Percentiles rank a stretch among this genome's conserved stretches.
phyloP scores from a whole-genome alignment of 2,329 filamentous ascomycete genomes.

The Phaeomoniella chlamydospora region DNA sequence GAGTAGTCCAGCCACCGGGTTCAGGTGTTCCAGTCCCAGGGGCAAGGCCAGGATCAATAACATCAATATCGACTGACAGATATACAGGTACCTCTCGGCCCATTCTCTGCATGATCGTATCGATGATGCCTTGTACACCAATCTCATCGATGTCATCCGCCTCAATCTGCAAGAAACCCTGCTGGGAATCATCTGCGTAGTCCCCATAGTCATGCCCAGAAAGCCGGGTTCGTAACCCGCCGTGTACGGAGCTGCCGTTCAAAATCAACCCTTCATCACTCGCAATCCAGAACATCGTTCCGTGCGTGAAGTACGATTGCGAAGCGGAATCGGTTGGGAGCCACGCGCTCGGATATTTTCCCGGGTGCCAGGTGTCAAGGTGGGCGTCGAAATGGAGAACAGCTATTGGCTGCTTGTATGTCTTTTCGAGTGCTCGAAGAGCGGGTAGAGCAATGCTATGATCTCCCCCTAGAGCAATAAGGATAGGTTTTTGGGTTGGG shows the following conservation, averaged over 20 bases:
- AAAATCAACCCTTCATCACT: constrained; percentile 65
- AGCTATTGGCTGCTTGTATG: constrained; percentile 48
- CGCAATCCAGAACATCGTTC: constrained; percentile 84
- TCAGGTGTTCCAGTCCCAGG: constrained; percentile 81
- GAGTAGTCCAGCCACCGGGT: constrained; percentile 79
- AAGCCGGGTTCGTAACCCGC: constrained; percentile 65
- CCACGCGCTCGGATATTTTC: constrained; percentile 66
- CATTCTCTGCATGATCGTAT: constrained; percentile 55
- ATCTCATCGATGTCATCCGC: constrained; percentile 79
- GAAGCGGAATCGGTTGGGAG: constrained; percentile 27
- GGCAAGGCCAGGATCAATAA: constrained; percentile 54
- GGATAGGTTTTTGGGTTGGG: constrained; percentile 25
- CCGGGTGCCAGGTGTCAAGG: constrained; percentile 74
- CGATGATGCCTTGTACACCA: constrained; percentile 55
- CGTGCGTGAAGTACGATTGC: constrained; percentile 70
- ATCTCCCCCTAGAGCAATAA: constrained; percentile 60
- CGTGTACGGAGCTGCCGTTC: constrained; percentile 64
- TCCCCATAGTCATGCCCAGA: constrained; percentile 50
- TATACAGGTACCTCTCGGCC: constrained; percentile 68
- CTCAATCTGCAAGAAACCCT: constrained; percentile 69
- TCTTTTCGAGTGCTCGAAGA: constrained; percentile 48
- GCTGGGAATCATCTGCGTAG: constrained; percentile 57
- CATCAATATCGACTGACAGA: constrained; percentile 67
- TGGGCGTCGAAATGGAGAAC: constrained; percentile 69
- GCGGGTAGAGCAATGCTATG: constrained; percentile 58